Evolutionary conservation across 176 grass and related monocot species (phyloP).

Genomic region (Avena sativa): DNA sequence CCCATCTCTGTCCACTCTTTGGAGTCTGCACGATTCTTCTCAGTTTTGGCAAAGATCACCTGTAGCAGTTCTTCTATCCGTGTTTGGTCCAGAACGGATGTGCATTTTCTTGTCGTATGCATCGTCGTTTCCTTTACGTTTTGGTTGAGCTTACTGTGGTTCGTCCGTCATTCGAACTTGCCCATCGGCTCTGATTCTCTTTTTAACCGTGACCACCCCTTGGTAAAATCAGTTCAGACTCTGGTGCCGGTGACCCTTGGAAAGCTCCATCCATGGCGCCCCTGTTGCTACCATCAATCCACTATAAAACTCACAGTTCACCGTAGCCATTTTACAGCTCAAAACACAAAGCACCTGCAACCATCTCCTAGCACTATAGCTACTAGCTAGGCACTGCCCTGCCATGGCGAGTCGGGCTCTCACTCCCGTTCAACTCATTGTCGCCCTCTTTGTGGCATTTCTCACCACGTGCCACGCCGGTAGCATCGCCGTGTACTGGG

Average conservation of each 20-base stretch:
- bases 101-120: neutral
- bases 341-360: neutral
- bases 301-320: constrained; percentile 9
- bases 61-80: neutral
- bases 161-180: neutral
- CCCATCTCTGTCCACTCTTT: neutral
- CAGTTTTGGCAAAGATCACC: neutral
- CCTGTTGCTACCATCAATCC: neutral
- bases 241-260: neutral
- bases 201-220: neutral
- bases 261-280: neutral
- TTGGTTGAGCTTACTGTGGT: neutral
- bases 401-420: constrained; percentile 36
- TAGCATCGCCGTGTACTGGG: constrained; percentile 69
- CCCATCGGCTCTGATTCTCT: neutral
- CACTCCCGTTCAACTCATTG: constrained; percentile 7
- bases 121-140: neutral
- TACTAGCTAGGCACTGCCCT: neutral
- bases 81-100: neutral
- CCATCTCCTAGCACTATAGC: neutral
- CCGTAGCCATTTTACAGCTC: neutral
- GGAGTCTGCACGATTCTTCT: neutral
- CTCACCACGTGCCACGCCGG: constrained; percentile 47
- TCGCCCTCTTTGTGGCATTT: constrained; percentile 11
- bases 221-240: constrained; percentile 39